Conservation (phyloP, 2,329 filamentous ascomycete species). For the Sclerotinia nivalis region DNA sequence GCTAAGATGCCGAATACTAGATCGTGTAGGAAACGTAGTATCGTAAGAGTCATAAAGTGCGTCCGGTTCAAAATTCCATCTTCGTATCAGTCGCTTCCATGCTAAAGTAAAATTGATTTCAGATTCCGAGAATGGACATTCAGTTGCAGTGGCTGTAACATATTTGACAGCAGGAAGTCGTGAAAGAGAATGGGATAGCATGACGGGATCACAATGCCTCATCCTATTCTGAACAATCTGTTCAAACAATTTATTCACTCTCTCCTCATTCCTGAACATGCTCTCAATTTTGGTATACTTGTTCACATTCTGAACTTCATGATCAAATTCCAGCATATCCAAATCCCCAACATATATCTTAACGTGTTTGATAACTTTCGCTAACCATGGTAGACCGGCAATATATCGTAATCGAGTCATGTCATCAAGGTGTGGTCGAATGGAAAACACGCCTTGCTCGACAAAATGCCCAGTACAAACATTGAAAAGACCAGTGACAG, state of each 20-base stretch:
- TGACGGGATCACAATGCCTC: slow-evolving; percentile 12
- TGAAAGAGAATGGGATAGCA: slow-evolving; percentile 10
- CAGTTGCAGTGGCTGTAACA: slow-evolving; percentile 5
- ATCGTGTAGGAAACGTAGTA: slow-evolving; percentile 18
- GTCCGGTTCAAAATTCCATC: slow-evolving; percentile 14
- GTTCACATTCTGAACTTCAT: slow-evolving; percentile 21
- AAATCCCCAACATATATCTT: slow-evolving; percentile 22
- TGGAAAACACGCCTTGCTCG: slow-evolving; percentile 13
- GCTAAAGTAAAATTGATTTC: slow-evolving; percentile 13
- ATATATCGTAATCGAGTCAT: slow-evolving; percentile 14
- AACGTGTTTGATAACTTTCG: slow-evolving; percentile 14
- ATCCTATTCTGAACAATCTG: slow-evolving; percentile 14
- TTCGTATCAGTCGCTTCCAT: slow-evolving; percentile 5
- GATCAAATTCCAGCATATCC: slow-evolving; percentile 21
- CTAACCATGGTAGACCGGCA: slow-evolving; percentile 17
- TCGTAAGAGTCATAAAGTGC: slow-evolving; percentile 18
- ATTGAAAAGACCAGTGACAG: slow-evolving; percentile 15
- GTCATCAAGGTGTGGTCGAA: slow-evolving; percentile 18
- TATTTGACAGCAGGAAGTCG: not conserved
- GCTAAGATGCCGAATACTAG: slow-evolving; percentile 9
- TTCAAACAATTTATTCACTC: not conserved
- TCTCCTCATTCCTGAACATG: slow-evolving; percentile 2
- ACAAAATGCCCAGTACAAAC: not conserved
- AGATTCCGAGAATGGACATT: slow-evolving; percentile 18
- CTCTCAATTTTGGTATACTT: slow-evolving; percentile 12